phyloP scores from a whole-genome alignment of 2,329 filamentous ascomycete species.

The Pseudocercospora pini-densiflorae region DNA sequence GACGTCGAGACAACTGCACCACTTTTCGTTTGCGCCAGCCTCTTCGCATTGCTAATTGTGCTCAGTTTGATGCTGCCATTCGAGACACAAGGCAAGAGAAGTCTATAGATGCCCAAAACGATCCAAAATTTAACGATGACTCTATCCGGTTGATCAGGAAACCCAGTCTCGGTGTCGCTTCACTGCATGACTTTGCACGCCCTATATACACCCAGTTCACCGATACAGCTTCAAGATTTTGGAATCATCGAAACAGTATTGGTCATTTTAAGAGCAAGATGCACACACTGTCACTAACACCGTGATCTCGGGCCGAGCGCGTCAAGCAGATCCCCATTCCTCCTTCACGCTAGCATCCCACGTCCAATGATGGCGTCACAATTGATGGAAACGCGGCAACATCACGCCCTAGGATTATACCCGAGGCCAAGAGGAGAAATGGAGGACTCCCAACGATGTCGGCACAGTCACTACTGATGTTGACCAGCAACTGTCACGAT shows the following conservation, averaged over 20 bases:
- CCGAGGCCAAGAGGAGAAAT: slow-evolving; percentile 7
- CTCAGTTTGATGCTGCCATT: slow-evolving; percentile 35
- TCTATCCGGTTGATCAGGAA: background rate
- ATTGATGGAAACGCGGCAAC: background rate
- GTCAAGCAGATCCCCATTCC: background rate
- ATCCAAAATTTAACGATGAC: background rate
- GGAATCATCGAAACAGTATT: background rate
- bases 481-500: background rate
- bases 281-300: background rate
- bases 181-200: too few species aligned
- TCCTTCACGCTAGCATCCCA: background rate
- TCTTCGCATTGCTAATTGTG: slow-evolving; percentile 34
- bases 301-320: slow-evolving; percentile 6
- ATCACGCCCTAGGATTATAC: background rate
- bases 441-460: slow-evolving; percentile 5
- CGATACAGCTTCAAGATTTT: background rate
- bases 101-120: background rate
- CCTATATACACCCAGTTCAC: background rate
- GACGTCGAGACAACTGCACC: slow-evolving; percentile 35
- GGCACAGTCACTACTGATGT: background rate
- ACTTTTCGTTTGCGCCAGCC: slow-evolving; percentile 33
- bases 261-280: background rate
- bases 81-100: slow-evolving; percentile 30
- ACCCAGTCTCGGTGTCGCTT: too few species aligned
- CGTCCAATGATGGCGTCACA: background rate